Evolutionary conservation across 2,329 filamentous ascomycete genomes (phyloP), one percentile per base, ranked within the genome.

Genomic region (Stemphylium vesicarium): DNA sequence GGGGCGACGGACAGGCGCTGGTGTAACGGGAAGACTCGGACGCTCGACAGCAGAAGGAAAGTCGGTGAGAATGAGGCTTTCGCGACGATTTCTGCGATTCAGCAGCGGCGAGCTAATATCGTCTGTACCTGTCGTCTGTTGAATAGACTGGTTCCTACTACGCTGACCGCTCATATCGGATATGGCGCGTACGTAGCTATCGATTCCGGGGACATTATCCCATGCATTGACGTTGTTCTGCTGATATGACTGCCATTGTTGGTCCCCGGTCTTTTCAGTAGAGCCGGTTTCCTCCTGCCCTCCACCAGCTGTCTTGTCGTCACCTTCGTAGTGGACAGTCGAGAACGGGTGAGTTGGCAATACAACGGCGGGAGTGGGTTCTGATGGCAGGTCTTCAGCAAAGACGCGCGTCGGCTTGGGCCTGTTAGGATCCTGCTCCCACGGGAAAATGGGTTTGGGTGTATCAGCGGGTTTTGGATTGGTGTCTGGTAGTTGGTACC

Each of bases 171-270:
- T 86, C 65, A 89, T 87, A 4, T 76, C 71, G 47, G 78, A 77
- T 51, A 96, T 80, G 48, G 85, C 83, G 60, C 91, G 90, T 50
- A 98, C 90, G 72, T 97, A 99, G 60, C 85, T 85, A 68, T 91
- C 88, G 66, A 99, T 99, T 62, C 91, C 89, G 11, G 91, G 90
- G 47, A 96, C 85, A 48, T 91, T 90, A 68, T 99, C 95, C 95
- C 95, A 99, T 13, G 92, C 93, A 75, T 98, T 99, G 47, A 62
- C 69, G 45, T 48, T 71, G 31, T 82, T 85, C 41, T 87, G 84
- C n/a, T 85, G 81, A 73, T 89, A 96, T 41, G 82, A 82, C 59
- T 86, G 84, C 90, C 91, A 96, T 16, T 87, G 83, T 66, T 88
- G 82, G 43, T 84, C 78, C 60, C 68, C 57, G 45, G 66, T 42